A percentile compares a stretch with the other conserved stretches of the same genome.
Conservation (phyloP, 257 asterid genomes). For the Jaltomata sinuosa region DNA sequence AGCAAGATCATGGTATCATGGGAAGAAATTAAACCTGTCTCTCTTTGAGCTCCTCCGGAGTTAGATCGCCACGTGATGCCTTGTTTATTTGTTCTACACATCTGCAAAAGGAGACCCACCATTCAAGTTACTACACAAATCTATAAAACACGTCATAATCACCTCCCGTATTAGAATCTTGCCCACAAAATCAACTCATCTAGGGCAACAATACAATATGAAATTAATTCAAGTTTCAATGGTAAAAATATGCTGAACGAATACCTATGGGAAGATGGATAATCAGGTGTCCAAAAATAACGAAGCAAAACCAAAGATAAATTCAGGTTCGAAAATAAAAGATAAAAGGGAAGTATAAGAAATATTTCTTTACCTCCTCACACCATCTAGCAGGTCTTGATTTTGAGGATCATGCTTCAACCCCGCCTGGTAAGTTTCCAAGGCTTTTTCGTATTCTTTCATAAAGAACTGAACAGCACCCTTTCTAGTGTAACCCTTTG, state of each 20-base stretch:
- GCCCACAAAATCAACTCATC: neutral
- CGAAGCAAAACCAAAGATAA: neutral
- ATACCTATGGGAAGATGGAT: neutral
- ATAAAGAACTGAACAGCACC: conserved; percentile 86
- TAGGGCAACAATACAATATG: neutral
- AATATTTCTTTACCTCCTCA: conserved; percentile 44
- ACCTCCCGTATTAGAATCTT: neutral
- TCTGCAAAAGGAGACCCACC: conserved; percentile 22
- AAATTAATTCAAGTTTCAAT: neutral
- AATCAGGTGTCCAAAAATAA: neutral
- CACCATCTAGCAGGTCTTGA: conserved; percentile 71
- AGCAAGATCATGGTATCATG: neutral
- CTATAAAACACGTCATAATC: neutral
- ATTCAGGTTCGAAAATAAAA: too few relatives aligned
- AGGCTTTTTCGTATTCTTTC: conserved; percentile 85
- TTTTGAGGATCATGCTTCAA: conserved; percentile 71
- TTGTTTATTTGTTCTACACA: conserved; percentile 77
- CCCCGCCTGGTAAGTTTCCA: conserved; percentile 86
- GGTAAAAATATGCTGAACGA: neutral
- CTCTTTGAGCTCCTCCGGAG: conserved; percentile 87
- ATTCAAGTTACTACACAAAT: neutral
- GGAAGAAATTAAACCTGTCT: conserved; percentile 57
- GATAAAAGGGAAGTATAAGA: neutral
- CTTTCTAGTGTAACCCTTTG: conserved; percentile 82
- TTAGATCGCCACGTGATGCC: conserved; percentile 85